Base-by-base conservation (phyloP, 73 alveolate genomes). In the Effrenium voratum region DNA sequence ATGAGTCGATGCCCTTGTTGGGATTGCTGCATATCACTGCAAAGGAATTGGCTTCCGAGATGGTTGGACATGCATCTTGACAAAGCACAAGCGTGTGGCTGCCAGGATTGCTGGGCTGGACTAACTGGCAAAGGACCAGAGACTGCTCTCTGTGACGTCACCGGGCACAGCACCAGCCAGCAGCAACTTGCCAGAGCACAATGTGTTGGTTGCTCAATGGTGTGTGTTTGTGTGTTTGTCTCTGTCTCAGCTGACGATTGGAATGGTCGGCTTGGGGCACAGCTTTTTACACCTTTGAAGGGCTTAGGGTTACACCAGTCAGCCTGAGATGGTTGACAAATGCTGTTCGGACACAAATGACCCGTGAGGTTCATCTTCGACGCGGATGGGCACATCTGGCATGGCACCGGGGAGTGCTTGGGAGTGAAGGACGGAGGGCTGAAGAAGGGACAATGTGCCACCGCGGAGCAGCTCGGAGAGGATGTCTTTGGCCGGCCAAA, bases 31-130 rank as follows among this genome's bases (percentile, higher is more conserved):
- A n/a, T n/a, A n/a, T n/a, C n/a, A n/a, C n/a, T n/a, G n/a, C n/a
- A n/a, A n/a, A n/a, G n/a, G n/a, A n/a, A n/a, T n/a, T n/a, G n/a
- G n/a, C n/a, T n/a, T n/a, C n/a, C n/a, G n/a, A n/a, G n/a, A n/a
- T n/a, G n/a, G n/a, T n/a, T n/a, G n/a, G n/a, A n/a, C n/a, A n/a
- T n/a, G n/a, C n/a, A n/a, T n/a, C n/a, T n/a, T n/a, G n/a, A n/a
- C n/a, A n/a, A n/a, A n/a, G n/a, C n/a, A n/a, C n/a, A n/a, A n/a
- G n/a, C n/a, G n/a, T n/a, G n/a, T n/a, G 63, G 8, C 32, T 63
- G 38, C 43, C 83, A 90, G 97, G 97, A 90, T 38, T 90, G 97
- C 87, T 90, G 97, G 97, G 97, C 97, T 5, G 97, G 75, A 41
- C 73, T 90, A 34, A 50, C 76, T 1, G 97, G 87, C 52, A 68